Base-by-base conservation (phyloP, 805 yeast species). In the Starmerella vitae region DNA sequence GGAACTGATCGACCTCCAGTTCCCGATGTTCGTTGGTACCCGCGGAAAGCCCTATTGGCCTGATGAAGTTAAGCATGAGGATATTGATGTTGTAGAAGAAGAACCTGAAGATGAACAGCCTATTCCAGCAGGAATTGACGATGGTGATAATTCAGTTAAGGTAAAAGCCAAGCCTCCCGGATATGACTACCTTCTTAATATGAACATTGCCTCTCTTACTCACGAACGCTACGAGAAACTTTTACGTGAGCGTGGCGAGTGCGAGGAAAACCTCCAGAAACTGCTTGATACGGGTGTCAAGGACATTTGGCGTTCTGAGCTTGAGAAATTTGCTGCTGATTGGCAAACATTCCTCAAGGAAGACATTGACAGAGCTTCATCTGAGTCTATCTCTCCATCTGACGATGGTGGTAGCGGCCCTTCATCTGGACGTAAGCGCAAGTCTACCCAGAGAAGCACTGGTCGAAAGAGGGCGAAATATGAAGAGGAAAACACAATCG, bases 141-240 rank as follows among this genome's bases (percentile, higher is more conserved):
- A 41, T 18, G 39, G 49, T 7, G 60, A 58, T 26, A 41, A 30
- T 5, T 24, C 30, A 3, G 57, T 57, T 37, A 30, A 36, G 26
- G 29, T 26, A 10, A 27, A 27, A 29, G 54, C 53, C 31, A 69
- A 66, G 36, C 78, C 74, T 19, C 61, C 71, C 13, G 67, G 77
- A 5, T 88, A 74, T 59, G 97, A 91, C 53, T 91, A 91, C 51
- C 66, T 91, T 46, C 66, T 91, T 38, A 93, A 91, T 38, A 81
- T 91, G 94, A 73, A 85, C 26, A 76, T 91, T 47, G 84, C 95
- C 91, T 79, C 95, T 28, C 71, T 91, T 55, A 88, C 98, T 0
- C 70, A 68, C 42, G 98, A 91, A 61, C 72, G 91, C 51, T 91
- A 86, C 55, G 86, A 83, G 52, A 76, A 72, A 49, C 64, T 91